Base-by-base conservation (phyloP, 2,329 filamentous ascomycete genomes). In the Aspergillus sp. region DNA sequence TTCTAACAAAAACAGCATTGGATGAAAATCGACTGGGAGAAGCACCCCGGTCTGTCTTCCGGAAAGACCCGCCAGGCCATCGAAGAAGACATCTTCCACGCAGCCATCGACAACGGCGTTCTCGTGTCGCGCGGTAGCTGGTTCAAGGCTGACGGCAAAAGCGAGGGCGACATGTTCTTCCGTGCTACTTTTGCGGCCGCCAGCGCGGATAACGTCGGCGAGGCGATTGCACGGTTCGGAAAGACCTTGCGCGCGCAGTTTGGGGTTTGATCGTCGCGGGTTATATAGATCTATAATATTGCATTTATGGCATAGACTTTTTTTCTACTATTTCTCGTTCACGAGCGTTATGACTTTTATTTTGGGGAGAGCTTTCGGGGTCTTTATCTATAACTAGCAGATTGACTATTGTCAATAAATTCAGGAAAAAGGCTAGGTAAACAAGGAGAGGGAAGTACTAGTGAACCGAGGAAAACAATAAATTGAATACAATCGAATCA, bases 181-280 rank as follows among this genome's bases (percentile, higher is more conserved):
- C 85, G 95, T 55, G 87, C 91, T 4, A 99, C 94, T 0, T 99
- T 90, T 79, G 93, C 94, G 0, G 88, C 92, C 42, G 92, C 92
- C 2, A 87, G 85, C 12, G 82, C 84, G 14, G 84, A 87, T 56
- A 85, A 87, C 65, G 92, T 94, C 82, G 81, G 81, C 2, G 84
- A 87, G 69, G 90, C 90, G 1, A 91, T 92, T 58, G 81, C 82
- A 63, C 81, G 94, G 60, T 89, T 99, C 66, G 92, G 91, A 0
- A 82, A 84, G 58, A 90, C 92, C 7, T 80, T 98, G 46, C 84
- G 85, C 65, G 83, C 80, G 60, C 80, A 82, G 61, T 90, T 90
- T 73, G 77, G 77, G 54, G 60, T 86, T 61, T 75, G 72, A 61
- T 52, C 7, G 16, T 12, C 14, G 18, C 22, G n/a, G 16, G 6